Conservation (phyloP, 73 alveolate genomes). For the Uronychia binucleata region DNA sequence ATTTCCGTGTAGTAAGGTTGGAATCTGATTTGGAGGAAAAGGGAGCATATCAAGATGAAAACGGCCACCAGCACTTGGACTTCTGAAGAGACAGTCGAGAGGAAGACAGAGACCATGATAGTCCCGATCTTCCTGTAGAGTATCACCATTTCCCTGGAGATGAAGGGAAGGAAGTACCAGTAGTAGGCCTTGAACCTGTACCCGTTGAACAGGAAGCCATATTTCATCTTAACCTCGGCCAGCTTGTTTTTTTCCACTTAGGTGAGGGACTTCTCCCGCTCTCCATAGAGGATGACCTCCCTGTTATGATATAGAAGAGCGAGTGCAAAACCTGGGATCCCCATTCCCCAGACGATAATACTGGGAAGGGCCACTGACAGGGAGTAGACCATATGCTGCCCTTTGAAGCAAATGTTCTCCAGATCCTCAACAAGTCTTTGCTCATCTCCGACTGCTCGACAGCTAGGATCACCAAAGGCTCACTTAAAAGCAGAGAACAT, state of each 20-base stretch:
- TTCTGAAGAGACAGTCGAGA: slow-evolving; percentile 29
- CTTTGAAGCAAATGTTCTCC: slow-evolving; percentile 25
- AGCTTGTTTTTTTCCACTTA: slow-evolving; percentile 14
- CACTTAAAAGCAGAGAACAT: slow-evolving; percentile 30
- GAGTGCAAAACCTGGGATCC: slow-evolving; percentile 36
- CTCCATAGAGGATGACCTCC: not conserved
- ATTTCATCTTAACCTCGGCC: not conserved
- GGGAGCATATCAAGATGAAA: slow-evolving; percentile 9
- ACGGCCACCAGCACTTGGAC: slow-evolving; percentile 50
- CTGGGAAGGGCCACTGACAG: slow-evolving; percentile 36
- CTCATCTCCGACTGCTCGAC: slow-evolving; percentile 13
- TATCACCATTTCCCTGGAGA: slow-evolving; percentile 18
- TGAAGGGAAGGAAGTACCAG: slow-evolving; percentile 3
- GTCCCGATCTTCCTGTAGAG: slow-evolving; percentile 18
- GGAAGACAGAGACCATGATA: slow-evolving; percentile 20
- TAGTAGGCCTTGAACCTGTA: slow-evolving; percentile 5
- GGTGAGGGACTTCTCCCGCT: slow-evolving; percentile 9
- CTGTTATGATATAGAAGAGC: not conserved
- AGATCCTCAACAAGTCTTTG: slow-evolving; percentile 13
- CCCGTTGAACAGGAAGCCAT: slow-evolving; percentile 54
- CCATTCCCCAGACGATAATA: slow-evolving; percentile 53
- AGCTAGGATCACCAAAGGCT: not conserved
- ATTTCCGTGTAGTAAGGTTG: slow-evolving; percentile 29
- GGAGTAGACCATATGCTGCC: slow-evolving; percentile 8
- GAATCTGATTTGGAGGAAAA: slow-evolving; percentile 10